Base-by-base conservation (phyloP, 2,329 filamentous ascomycete species). In the Neonectria coccinea region DNA sequence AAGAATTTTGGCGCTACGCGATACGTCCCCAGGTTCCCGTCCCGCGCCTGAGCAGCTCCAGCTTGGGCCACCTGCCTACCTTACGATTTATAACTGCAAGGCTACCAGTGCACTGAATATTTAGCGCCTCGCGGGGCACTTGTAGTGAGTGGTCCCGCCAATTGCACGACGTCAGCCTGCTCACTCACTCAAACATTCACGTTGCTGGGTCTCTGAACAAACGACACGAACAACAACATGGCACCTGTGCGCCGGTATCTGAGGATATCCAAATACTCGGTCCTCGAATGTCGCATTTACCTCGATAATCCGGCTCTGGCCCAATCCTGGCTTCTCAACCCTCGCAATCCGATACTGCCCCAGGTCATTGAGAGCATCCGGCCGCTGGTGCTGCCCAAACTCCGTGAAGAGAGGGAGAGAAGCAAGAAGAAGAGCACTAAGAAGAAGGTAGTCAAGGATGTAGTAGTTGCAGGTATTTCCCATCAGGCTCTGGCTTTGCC, bases 231-330 rank as follows among this genome's bases (percentile, higher is more conserved):
- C 25, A 25, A 20, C 41, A 14, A 36, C 31, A 97, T 97, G 94
- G 91, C 94, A 12, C 94, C 94, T 11, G 88, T 97, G 52, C 89
- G 94, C 64, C 89, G 94, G 73, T 97, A 98, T 77, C 85, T 98
- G 59, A 89, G 95, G 56, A 97, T 98, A 72, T 95, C 92, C 59
- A 94, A 95, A 76, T 92, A 93, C 79, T 97, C 95, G 5, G 94
- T 97, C 33, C 86, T 99, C n/a, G 96, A 99, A 85, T 94, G 93
- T 69, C 94, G 94, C 69, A 96, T 99, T 71, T 98, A 98, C 79
- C 89, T 97, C 51, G 95, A 98, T 69, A 94, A 95, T 73, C 96
- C 96, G 0, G 88, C 91, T 12, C 88, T 97, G 65, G 88, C 89
- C 25, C 88, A 93, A 69, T 90, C 91, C 75, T 97, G 97, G 89